Conservation (phyloP, 2,329 filamentous ascomycete genomes). For the Aspergillus latus region DNA sequence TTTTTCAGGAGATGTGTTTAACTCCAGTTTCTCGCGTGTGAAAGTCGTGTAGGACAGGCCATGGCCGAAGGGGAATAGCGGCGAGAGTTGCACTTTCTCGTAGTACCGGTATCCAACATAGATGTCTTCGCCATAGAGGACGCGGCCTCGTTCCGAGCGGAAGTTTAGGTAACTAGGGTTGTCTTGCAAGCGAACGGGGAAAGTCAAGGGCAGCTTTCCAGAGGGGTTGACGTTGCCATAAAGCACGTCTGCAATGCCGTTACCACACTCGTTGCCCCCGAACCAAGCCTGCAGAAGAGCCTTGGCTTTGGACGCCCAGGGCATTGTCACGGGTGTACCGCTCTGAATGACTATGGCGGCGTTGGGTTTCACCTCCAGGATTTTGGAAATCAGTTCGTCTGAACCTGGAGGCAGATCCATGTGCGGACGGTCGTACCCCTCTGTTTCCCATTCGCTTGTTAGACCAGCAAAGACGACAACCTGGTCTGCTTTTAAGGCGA, state of each 20-base stretch:
- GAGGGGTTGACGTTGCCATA: constrained; percentile 73
- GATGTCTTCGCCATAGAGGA: constrained; percentile 76
- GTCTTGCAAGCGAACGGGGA: constrained; percentile 67
- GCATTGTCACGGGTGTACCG: constrained; percentile 64
- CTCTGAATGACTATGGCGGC: constrained; percentile 75
- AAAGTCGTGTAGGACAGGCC: constrained; percentile 78
- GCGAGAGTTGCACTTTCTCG: constrained; percentile 64
- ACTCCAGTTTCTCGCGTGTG: constrained; percentile 50
- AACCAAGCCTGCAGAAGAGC: constrained; percentile 78
- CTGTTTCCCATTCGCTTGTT: constrained; percentile 78
- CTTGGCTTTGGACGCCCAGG: constrained; percentile 45
- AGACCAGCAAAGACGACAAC: constrained; percentile 76
- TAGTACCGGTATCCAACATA: constrained; percentile 82
- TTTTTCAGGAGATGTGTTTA: constrained; percentile 29
- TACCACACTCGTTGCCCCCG: constrained; percentile 81
- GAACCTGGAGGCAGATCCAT: constrained; percentile 59
- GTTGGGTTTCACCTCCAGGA: constrained; percentile 66
- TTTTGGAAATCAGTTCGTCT: constrained; percentile 61
- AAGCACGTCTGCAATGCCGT: constrained; percentile 74
- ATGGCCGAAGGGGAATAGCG: constrained; percentile 76
- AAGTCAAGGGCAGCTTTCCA: constrained; percentile 72
- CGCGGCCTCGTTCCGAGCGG: constrained; percentile 66
- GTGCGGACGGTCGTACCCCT: constrained; percentile 62
- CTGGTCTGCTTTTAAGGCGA: constrained; percentile 70
- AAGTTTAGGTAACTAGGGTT: constrained; percentile 78